Evolutionary conservation across 371 early-diverging fungal genomes (phyloP).

Genomic region (Dichotomocladium elegans): DNA sequence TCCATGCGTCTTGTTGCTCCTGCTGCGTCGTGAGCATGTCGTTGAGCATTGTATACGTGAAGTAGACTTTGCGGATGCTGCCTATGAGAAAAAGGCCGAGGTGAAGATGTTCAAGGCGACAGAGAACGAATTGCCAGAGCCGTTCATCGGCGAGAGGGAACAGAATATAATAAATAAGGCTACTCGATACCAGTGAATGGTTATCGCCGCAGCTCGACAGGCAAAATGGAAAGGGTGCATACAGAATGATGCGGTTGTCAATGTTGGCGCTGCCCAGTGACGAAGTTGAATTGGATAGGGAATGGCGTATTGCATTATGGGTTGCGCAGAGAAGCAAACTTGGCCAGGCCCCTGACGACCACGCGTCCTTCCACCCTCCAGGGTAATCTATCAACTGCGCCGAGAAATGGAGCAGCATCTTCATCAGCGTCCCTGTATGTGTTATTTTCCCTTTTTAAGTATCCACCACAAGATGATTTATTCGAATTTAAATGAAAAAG

Average conservation of each 20-base stretch:
- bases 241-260: constrained; percentile 20
- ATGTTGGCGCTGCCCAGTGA: too few species aligned
- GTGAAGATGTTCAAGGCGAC: constrained; percentile 55
- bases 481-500: too few species aligned
- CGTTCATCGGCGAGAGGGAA: constrained; percentile 53
- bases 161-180: constrained; percentile 29
- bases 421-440: constrained; percentile 43
- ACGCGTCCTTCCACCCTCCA: constrained; percentile 5
- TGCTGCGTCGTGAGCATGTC: constrained; percentile 54
- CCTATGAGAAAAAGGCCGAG: constrained; percentile 62
- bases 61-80: constrained; percentile 52
- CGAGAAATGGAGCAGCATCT: constrained; percentile 44
- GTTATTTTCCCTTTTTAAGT: too few species aligned
- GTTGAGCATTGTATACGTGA: constrained; percentile 51
- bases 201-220: constrained; percentile 2
- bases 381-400: constrained; percentile 25
- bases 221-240: constrained; percentile 42
- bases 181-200: constrained; percentile 26
- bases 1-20: neutral
- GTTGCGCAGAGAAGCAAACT: constrained; percentile 5
- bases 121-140: constrained; percentile 47
- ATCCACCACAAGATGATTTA: too few species aligned
- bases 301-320: constrained; percentile 5
- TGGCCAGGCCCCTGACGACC: constrained; percentile 11
- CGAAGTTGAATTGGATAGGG: too few species aligned